Base-by-base conservation (phyloP, 2,329 filamentous ascomycete genomes). In the Trichoderma pleuroti region DNA sequence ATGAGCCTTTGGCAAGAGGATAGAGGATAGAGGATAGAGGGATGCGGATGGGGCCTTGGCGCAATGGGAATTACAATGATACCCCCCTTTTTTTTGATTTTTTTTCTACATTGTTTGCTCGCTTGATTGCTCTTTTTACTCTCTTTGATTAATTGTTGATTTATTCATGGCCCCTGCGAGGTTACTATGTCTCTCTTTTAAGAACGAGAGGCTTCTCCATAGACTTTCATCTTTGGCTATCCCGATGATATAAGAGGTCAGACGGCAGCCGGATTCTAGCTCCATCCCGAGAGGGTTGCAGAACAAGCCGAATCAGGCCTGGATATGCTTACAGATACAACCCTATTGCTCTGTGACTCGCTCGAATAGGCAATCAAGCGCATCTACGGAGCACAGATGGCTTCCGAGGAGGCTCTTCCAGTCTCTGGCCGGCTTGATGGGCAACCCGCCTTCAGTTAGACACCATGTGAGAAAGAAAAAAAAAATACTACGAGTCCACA, bases 31-130 rank as follows among this genome's bases (percentile, higher is more conserved):
- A 65, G 30, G 30, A 42, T 46, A 57, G 68, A 56, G 28, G 28
- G 7, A 26, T 39, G 60, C 24, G 34, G 54, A 28, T 21, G 34
- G 34, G 34, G 52, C 49, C 24, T 21, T 67, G 66, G 39, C 56
- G 42, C 30, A 32, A 52, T 36, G 56, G 62, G 56, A 65, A 18
- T 70, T 36, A 71, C 67, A 71, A 72, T 72, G 71, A 72, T 72
- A 72, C 71, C 71, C 70, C 70, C 56, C 24, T 59, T 59, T 34
- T 34, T 59, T 59, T 34, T 34, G 8, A 59, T 59, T 30, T 16
- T 68, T 21, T 24, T 57, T 64, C 26, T 32, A n/a, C 7, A n/a
- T 49, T n/a, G 10, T 59, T 21, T 59, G 28, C 28, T 59, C 28
- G 5, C 12, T 30, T 59, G 56, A 59, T 59, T 59, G 30, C 18